Evolutionary conservation across 768 basidiomycete species (phyloP), one percentile per base, ranked within the genome.

Genomic region (Psilocybe sp.): DNA sequence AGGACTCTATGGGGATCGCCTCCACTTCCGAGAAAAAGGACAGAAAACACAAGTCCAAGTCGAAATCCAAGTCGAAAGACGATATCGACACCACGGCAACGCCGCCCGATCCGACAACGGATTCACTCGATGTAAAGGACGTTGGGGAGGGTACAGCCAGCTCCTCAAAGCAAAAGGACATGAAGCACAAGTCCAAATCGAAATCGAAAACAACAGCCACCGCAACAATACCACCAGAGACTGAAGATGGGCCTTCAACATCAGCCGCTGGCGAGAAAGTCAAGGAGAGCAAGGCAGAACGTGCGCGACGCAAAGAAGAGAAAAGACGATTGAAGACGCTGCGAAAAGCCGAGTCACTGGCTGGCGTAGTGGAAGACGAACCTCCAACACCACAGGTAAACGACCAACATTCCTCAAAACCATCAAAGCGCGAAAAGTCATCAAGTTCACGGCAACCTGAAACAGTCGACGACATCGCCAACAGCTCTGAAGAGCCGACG

Each of bases 301-400:
- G 56, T 50, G 51, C 47, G 48, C 58, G 48, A 34, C 36, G 44
- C 43, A 55, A 57, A 49, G 46, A 33, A 31, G 48, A 53, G 35
- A 49, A 50, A 28, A 40, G 38, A 16, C 43, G 12, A 18, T 33
- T 44, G 45, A 48, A 53, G 46, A 44, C 46, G 10, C 20, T 28
- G 19, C 31, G 34, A 20, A 44, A 18, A 20, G 19, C 19, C 14
- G 43, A 20, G 13, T 12, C 20, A 16, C 34, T 8, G n/a, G 19
- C 18, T 39, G n/a, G 15, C 4, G 12, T 11, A 14, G 44, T 35
- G 11, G 4, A 9, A 13, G 16, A n/a, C 28, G 4, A 33, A 3
- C 23, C 23, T 7, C 7, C 31, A 15, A 16, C 13, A 28, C 40
- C 35, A 10, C 31, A 34, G 13, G 18, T 35, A 9, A 28, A 40